phyloP scores from a whole-genome alignment of 768 basidiomycete species.

The Mycena crocata region DNA sequence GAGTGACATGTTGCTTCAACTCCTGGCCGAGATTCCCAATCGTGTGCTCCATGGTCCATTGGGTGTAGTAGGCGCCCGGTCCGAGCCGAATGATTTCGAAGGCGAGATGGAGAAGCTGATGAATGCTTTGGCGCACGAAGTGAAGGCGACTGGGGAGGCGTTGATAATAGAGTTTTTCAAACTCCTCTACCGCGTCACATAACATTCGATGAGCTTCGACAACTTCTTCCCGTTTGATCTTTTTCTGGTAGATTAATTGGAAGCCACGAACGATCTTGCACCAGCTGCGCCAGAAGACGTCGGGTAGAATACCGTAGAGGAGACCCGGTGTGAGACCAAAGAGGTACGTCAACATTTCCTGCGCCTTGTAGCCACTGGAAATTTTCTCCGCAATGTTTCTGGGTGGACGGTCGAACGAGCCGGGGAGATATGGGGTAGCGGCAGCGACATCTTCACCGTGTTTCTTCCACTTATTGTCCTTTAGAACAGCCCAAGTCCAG shows the following conservation, averaged over 20 bases:
- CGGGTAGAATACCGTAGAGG: constrained; percentile 29
- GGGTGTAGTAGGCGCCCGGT: constrained; percentile 37
- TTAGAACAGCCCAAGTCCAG: constrained; percentile 38
- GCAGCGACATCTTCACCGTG: constrained; percentile 37
- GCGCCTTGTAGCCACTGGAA: constrained; percentile 40
- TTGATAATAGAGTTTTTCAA: constrained; percentile 42
- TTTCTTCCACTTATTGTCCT: constrained; percentile 30
- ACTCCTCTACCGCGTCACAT: too few relatives aligned
- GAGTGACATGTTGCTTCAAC: constrained; percentile 37
- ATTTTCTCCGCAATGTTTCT: constrained; percentile 42
- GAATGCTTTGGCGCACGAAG: constrained; percentile 40
- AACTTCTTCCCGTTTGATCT: constrained; percentile 8
- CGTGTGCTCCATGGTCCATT: constrained; percentile 45
- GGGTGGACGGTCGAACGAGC: constrained; percentile 38
- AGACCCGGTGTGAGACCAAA: constrained; percentile 38
- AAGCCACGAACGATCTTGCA: constrained; percentile 35
- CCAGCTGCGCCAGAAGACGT: constrained; percentile 32
- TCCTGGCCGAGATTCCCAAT: constrained; percentile 27
- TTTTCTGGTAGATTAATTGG: constrained; percentile 30
- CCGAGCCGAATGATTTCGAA: constrained; percentile 37
- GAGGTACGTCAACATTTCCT: constrained; percentile 35
- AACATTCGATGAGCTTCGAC: constrained; percentile 36
- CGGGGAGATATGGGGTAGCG: constrained; percentile 29
- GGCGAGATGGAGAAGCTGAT: constrained; percentile 40
- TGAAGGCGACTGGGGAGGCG: constrained; percentile 36